Percentiles rank a stretch among this genome's conserved stretches.
These are phyloP conservation scores for Kernera saxatilis DNA, from an alignment of 345 rosid species.

Conservation along the genomic window DNA sequence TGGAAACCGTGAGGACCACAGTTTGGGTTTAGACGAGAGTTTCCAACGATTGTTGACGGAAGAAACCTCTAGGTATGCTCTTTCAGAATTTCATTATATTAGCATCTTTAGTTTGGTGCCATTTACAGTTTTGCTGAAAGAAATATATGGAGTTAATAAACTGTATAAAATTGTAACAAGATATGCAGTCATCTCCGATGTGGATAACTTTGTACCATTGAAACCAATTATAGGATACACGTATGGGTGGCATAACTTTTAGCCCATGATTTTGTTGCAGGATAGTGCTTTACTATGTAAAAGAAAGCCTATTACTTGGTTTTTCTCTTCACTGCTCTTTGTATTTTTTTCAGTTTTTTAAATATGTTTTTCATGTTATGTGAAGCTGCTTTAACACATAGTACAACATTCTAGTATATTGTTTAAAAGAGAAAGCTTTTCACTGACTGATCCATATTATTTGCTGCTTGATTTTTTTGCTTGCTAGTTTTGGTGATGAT, in stretches of 20 bases:
- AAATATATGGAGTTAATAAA: not conserved
- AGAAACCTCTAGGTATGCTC: conserved; percentile 55
- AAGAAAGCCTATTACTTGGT: not conserved
- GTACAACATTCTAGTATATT: not conserved
- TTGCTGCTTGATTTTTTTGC: not conserved
- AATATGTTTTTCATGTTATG: not conserved
- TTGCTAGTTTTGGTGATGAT: conserved; percentile 12
- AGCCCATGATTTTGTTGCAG: conserved; percentile 3
- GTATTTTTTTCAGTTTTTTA: not conserved
- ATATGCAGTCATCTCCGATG: not conserved
- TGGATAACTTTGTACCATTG: conserved; percentile 4
- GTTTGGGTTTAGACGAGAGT: conserved; percentile 46
- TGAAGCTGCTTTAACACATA: not conserved
- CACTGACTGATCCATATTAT: not conserved
- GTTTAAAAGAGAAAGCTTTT: not conserved
- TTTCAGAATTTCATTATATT: conserved; percentile 1
- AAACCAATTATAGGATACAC: not conserved
- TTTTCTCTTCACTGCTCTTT: conserved; percentile 8
- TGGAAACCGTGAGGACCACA: conserved; percentile 57
- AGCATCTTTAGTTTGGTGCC: not conserved
- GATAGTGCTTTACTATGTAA: not conserved
- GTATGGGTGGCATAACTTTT: conserved; percentile 5
- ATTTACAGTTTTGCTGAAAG: not conserved
- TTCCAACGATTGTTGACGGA: conserved; percentile 54
- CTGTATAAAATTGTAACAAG: not conserved